Evolutionary conservation across 306 rosid species (phyloP), one percentile per base, ranked within the genome.

Genomic region (Benincasa hispida): DNA sequence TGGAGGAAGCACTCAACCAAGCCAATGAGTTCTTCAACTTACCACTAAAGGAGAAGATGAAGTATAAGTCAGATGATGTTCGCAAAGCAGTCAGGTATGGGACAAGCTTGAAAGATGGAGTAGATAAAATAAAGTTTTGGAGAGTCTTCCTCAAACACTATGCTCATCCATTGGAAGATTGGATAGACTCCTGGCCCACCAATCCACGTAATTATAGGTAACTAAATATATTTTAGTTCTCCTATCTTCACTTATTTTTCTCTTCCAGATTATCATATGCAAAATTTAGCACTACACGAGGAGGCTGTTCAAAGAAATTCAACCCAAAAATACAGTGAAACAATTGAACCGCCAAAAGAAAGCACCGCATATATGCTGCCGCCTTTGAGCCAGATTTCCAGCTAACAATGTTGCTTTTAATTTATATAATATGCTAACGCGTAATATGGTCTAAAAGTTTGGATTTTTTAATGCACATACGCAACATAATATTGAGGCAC

Each of bases 71-170:
- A 0, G 81, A 78, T 56, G 89, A 89, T 56, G 88, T 87, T 12
- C 69, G 67, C 82, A 80, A 55, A 47, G 80, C 90, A 11, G 87
- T 87, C 32, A 84, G 94, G 70, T 89, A 85, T 32, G 82, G 86
- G 3, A 79, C 88, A 10, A 85, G 89, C 81, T 77, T 87, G 19
- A 83, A 80, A 76, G 84, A 83, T 85, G 91, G 81, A 5, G 42
- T 62, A 28, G 86, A 86, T 15, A 80, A 84, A 73, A 39, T 84
- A 21, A 83, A 87, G 25, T 84, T 83, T 77, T 83, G 90, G 85
- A 84, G 94, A 83, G 73, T 80, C 14, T 81, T 87, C 70, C 91
- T 89, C 69, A 89, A 89, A 66, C 94, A 89, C 47, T 86, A 86
- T 42, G 86, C 90, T 8, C 79, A 85, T 79, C 91, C 91, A 2